Conservation (phyloP, 441 rosid genomes). For the Adansonia grandidieri region DNA sequence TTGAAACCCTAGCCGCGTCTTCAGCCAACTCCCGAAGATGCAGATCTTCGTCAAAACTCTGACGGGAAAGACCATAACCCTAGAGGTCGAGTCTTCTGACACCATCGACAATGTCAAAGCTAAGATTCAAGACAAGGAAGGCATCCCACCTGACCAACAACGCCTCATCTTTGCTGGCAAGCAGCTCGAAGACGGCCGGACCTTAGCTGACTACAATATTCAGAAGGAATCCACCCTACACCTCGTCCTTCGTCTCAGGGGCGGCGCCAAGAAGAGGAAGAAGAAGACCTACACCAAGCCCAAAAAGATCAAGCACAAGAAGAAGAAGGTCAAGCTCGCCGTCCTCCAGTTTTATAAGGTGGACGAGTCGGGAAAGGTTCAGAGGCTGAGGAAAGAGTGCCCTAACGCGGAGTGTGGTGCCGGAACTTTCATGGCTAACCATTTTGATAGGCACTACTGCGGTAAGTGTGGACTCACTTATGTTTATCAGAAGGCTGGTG, state of each 20-base stretch:
- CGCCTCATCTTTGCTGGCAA: conserved; percentile 88
- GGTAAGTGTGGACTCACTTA: conserved; percentile 90
- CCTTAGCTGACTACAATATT: conserved; percentile 86
- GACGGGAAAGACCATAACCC: conserved; percentile 85
- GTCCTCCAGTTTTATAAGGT: conserved; percentile 80
- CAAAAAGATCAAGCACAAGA: conserved; percentile 88
- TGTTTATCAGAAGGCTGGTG: conserved; percentile 74
- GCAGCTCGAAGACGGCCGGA: conserved; percentile 88
- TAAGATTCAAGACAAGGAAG: conserved; percentile 92
- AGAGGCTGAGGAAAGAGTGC: conserved; percentile 83
- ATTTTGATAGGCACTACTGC: conserved; percentile 82
- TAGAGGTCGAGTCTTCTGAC: conserved; percentile 86
- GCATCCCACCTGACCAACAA: conserved; percentile 86
- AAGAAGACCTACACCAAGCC: conserved; percentile 96
- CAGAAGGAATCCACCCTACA: conserved; percentile 92
- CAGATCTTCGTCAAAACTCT: conserved; percentile 96
- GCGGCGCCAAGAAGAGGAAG: conserved; percentile 93
- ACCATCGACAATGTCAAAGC: conserved; percentile 90
- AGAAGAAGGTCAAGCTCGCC: conserved; percentile 90
- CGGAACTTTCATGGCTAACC: conserved; percentile 89
- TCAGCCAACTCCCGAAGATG: conserved; percentile 41
- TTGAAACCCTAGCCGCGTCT: neutral
- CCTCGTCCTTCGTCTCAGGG: conserved; percentile 79
- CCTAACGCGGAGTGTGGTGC: conserved; percentile 88
- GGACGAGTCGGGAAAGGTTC: conserved; percentile 76